phyloP scores from a whole-genome alignment of 2,329 filamentous ascomycete genomes.

The Lecanicillium sp. region DNA sequence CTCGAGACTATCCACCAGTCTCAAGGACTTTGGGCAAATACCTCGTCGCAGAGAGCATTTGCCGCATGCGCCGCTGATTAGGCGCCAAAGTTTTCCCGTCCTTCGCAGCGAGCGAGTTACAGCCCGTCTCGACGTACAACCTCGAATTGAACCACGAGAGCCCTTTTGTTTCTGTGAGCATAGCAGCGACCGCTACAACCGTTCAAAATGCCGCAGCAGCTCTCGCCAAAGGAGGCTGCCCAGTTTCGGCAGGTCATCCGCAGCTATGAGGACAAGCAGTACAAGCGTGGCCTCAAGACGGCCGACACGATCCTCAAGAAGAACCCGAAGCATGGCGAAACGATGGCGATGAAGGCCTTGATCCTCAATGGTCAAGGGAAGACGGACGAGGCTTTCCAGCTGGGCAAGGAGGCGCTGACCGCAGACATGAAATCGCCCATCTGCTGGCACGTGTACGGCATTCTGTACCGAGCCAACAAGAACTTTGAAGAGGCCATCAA shows the following conservation, averaged over 20 bases:
- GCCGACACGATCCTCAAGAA: constrained; percentile 96
- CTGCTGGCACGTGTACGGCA: constrained; percentile 97
- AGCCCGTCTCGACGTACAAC: too few relatives aligned
- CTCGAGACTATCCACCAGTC: too few relatives aligned
- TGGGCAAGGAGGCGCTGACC: constrained; percentile 86
- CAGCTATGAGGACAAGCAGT: constrained; percentile 96
- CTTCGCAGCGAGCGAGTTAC: too few relatives aligned
- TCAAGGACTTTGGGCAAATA: too few relatives aligned
- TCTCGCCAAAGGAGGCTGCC: constrained; percentile 82
- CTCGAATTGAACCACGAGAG: too few relatives aligned
- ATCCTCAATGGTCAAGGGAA: constrained; percentile 92
- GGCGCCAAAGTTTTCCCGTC: too few relatives aligned
- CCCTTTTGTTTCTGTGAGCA: too few relatives aligned
- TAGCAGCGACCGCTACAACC: neutral
- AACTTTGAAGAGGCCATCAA: constrained; percentile 99
- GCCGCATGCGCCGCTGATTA: too few relatives aligned
- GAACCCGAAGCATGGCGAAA: constrained; percentile 93
- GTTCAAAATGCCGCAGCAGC: constrained; percentile 55
- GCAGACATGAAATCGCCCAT: constrained; percentile 99
- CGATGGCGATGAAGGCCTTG: constrained; percentile 96
- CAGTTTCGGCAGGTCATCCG: constrained; percentile 94
- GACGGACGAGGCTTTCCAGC: constrained; percentile 84
- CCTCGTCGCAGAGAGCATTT: too few relatives aligned
- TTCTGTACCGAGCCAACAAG: constrained; percentile 88
- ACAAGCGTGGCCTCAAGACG: constrained; percentile 88